Percentiles rank a stretch among this genome's conserved stretches.
phyloP scores from a whole-genome alignment of 75 land plant genomes.

The Cunninghamia lanceolata region DNA sequence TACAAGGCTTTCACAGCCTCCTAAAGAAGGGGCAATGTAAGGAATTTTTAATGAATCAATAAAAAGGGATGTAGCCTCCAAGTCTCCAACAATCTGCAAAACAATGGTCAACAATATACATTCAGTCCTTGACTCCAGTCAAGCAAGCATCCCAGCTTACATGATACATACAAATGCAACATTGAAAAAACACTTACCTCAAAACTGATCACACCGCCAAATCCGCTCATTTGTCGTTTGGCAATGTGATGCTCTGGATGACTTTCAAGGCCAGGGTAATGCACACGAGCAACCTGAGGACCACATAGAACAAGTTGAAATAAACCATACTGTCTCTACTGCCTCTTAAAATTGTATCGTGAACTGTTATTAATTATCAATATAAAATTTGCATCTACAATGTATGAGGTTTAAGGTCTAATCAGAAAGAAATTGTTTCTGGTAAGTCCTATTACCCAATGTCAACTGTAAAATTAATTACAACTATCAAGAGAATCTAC shows the following conservation, averaged over 20 bases:
- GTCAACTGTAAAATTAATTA: background rate
- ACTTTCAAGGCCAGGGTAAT: conserved; percentile 96
- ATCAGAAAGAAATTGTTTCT: too few species aligned
- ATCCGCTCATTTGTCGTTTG: conserved; percentile 90
- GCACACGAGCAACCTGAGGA: conserved; percentile 62
- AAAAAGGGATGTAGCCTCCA: conserved; percentile 61
- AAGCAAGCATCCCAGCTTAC: background rate
- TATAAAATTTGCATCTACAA: background rate
- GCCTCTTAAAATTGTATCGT: background rate
- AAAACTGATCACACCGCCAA: conserved; percentile 99
- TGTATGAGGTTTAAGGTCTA: background rate
- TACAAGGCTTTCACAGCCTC: conserved; percentile 94
- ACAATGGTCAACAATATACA: conserved; percentile 5
- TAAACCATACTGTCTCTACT: background rate
- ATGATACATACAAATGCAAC: background rate
- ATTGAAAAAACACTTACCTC: conserved; percentile 49
- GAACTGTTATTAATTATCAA: background rate
- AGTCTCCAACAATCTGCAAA: conserved; percentile 78
- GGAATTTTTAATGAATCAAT: conserved; percentile 84
- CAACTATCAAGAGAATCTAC: too few species aligned
- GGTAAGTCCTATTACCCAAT: background rate
- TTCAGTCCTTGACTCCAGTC: background rate
- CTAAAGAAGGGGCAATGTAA: conserved; percentile 96
- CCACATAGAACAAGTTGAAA: background rate
- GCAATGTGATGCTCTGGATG: conserved; percentile 97